Evolutionary conservation across 495 filamentous ascomycete species (phyloP).

Genomic region (Penicillium bialowiezense): DNA sequence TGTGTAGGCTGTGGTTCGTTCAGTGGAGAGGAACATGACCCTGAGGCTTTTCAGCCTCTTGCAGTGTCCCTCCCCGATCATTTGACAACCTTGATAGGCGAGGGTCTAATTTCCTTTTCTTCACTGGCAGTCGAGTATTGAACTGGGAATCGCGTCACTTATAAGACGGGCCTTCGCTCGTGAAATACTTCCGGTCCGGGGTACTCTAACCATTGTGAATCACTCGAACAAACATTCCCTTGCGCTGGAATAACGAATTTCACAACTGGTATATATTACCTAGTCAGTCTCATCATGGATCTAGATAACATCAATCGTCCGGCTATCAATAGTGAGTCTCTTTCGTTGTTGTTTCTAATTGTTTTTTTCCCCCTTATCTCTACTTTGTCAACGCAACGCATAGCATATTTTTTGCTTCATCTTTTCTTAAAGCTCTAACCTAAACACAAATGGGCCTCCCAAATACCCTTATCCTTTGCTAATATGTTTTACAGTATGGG

Average conservation of each 20-base stretch:
- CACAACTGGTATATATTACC: too few relatives aligned
- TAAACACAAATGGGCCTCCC: too few relatives aligned
- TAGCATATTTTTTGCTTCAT: too few relatives aligned
- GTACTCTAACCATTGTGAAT: background rate
- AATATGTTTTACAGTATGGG: slow-evolving; percentile 5
- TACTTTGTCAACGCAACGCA: too few relatives aligned
- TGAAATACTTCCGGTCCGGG: background rate
- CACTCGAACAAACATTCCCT: background rate
- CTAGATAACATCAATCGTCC: background rate
- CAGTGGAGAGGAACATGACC: too few relatives aligned
- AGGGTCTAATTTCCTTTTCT: background rate
- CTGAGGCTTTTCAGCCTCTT: background rate
- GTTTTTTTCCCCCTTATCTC: too few relatives aligned
- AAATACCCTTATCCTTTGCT: too few relatives aligned
- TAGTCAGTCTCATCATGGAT: slow-evolving; percentile 11
- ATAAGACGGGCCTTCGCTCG: background rate
- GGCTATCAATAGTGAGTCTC: slow-evolving; percentile 10
- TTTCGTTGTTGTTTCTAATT: too few relatives aligned
- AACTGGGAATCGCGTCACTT: background rate
- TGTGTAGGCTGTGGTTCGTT: background rate
- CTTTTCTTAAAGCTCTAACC: too few relatives aligned
- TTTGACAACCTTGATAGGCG: background rate
- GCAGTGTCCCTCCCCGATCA: background rate
- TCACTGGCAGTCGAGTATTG: background rate
- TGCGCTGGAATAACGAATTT: too few relatives aligned